Evolutionary conservation across 2,329 filamentous ascomycete species (phyloP), one percentile per base, ranked within the genome.

Genomic region (Colletotrichum phormii): DNA sequence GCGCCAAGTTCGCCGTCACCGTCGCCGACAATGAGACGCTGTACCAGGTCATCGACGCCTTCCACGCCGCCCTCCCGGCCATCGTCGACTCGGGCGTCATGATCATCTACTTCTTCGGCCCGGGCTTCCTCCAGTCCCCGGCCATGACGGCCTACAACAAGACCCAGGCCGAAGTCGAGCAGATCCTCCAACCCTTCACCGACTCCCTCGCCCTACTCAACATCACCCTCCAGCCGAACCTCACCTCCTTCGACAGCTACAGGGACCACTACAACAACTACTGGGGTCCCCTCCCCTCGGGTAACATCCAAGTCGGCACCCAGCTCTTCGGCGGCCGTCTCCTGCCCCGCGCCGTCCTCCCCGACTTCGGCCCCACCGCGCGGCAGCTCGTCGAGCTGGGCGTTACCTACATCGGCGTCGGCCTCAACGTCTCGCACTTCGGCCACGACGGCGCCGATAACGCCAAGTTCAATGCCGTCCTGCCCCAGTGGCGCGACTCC

Each of bases 1-100:
- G 71, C 1, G 71, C 71, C 31, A 72, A 49, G n/a, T 72, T 73
- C 51, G 57, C 62, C 51, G 57, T 73, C 4, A 58, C 57, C 29
- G 49, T 88, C 86, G 1, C 82, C 90, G 78, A 91, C 87, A 0
- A 81, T 86, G 49, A 49, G 3, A 78, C 76, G 26, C 78, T 82
- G 70, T 82, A 80, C 78, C 68, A 77, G 9, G 81, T 77, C 37
- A 76, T 81, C 26, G 75, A 80, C 31, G 57, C 53, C 51, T 73
- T 71, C 62, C 71, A 73, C 62, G 71, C 67, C 37, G 71, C 67
- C 22, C 68, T 73, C 37, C 67, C 71, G 15, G 61, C 6, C 58
- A 73, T 73, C 29, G 57, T 73, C 24, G 71, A 73, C 71, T 57
- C 62, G 5, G 71, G 71, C 51, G 53, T 71, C 24, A 72, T 73